A percentile compares a stretch with the other conserved stretches of the same genome.
Conservation (phyloP, 768 basidiomycete species). For the Psilocybe azurescens region DNA sequence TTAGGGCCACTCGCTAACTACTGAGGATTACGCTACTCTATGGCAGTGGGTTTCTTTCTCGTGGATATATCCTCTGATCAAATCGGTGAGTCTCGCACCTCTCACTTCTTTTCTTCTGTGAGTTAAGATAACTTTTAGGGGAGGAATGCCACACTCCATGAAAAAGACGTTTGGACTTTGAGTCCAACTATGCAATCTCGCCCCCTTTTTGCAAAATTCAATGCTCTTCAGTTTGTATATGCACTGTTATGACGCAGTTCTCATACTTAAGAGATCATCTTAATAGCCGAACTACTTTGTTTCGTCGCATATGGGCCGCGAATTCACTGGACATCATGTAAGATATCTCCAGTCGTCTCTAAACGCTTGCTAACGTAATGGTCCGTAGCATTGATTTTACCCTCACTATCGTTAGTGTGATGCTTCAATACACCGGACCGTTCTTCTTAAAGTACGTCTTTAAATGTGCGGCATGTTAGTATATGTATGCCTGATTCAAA, state of each 20-base stretch:
- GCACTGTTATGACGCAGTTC: background rate
- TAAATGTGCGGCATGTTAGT: background rate
- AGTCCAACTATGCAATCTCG: slow-evolving; percentile 72
- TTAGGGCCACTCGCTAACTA: slow-evolving; percentile 60
- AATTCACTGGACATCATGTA: slow-evolving; percentile 54
- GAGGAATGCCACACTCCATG: slow-evolving; percentile 59
- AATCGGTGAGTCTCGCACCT: slow-evolving; percentile 35
- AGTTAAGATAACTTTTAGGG: slow-evolving; percentile 35
- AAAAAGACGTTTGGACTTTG: slow-evolving; percentile 74
- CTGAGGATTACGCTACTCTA: slow-evolving; percentile 79
- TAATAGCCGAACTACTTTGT: slow-evolving; percentile 40
- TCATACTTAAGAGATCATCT: background rate
- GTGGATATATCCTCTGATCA: slow-evolving; percentile 74
- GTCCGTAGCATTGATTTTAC: slow-evolving; percentile 60
- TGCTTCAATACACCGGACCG: slow-evolving; percentile 81
- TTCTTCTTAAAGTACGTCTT: slow-evolving; percentile 78
- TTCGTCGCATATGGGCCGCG: slow-evolving; percentile 46
- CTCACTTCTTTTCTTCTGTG: background rate
- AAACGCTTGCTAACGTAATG: background rate
- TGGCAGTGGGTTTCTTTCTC: slow-evolving; percentile 73
- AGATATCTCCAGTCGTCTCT: slow-evolving; percentile 7
- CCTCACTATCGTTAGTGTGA: slow-evolving; percentile 70
- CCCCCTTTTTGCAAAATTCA: slow-evolving; percentile 63
- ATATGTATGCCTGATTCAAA: background rate
- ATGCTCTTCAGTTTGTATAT: slow-evolving; percentile 35